A percentile compares a stretch with the other conserved stretches of the same genome.
These are phyloP conservation scores for Pleoardoris graminearum DNA, from an alignment of 2,329 filamentous ascomycete species.

Conservation along the genomic window DNA sequence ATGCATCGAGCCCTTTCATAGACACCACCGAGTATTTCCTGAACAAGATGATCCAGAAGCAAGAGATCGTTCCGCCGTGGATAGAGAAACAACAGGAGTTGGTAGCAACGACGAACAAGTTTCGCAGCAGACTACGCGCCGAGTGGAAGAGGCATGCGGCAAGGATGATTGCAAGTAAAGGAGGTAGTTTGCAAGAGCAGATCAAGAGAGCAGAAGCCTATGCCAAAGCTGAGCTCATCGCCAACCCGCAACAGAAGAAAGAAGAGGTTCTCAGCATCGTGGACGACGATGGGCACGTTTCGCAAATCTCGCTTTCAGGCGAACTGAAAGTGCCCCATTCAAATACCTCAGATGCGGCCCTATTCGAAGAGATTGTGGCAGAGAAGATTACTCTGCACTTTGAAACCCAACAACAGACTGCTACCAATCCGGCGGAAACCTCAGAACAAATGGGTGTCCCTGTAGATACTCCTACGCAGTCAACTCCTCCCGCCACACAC, in stretches of 20 bases:
- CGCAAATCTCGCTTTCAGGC: constrained; percentile 52
- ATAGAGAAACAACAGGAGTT: constrained; percentile 98
- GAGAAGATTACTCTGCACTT: constrained; percentile 22
- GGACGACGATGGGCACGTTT: constrained; percentile 50
- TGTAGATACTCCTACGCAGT: constrained; percentile 18
- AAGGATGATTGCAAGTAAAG: constrained; percentile 73
- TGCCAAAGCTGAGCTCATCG: constrained; percentile 70
- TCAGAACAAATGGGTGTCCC: constrained; percentile 21
- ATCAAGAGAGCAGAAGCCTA: constrained; percentile 71
- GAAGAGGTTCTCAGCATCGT: constrained; percentile 52
- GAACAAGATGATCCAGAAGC: constrained; percentile 97
- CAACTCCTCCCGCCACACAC: constrained; percentile 46
- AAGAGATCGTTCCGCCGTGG: constrained; percentile 95
- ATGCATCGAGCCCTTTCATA: constrained; percentile 84
- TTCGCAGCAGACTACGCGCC: constrained; percentile 72
- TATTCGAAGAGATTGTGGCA: constrained; percentile 35
- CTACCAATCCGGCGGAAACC: constrained; percentile 2
- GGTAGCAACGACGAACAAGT: constrained; percentile 66
- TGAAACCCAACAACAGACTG: background rate
- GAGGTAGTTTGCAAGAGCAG: constrained; percentile 74
- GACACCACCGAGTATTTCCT: constrained; percentile 97
- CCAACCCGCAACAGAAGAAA: constrained; percentile 60
- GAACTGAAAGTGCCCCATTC: constrained; percentile 43
- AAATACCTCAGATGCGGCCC: constrained; percentile 15
- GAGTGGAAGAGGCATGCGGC: constrained; percentile 88